Conservation (phyloP, 208 protist genomes). For the Acanthamoeba lenticulata region DNA sequence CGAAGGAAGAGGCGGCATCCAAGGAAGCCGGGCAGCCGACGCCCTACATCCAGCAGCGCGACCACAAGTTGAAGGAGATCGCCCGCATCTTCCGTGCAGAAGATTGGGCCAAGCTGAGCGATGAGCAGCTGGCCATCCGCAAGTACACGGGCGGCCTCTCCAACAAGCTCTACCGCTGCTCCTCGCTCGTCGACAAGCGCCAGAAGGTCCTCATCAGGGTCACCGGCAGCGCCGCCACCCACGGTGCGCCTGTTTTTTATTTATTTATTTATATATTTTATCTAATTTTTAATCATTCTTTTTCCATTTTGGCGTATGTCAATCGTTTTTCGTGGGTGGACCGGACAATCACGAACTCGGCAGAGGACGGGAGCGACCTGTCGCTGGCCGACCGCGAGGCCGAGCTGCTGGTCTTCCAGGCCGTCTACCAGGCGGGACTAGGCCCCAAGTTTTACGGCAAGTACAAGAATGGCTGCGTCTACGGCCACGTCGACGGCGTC, state of each 20-base stretch:
- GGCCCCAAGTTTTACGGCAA: conserved; percentile 32
- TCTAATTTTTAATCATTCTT: neutral
- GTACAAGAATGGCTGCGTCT: conserved; percentile 48
- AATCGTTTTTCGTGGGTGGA: no score
- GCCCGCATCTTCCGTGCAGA: conserved; percentile 3
- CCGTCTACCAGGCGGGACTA: neutral
- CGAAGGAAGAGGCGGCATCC: neutral
- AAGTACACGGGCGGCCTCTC: conserved; percentile 25
- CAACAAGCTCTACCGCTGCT: conserved; percentile 28
- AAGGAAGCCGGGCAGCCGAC: neutral
- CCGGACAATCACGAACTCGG: neutral
- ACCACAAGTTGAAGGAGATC: neutral
- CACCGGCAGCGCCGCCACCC: neutral
- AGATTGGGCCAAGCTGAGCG: neutral
- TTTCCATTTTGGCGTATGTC: neutral
- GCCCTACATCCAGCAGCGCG: neutral
- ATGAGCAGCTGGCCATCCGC: neutral
- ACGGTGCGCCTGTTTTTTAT: neutral
- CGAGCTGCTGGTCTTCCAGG: conserved; percentile 36
- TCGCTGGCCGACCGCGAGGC: neutral
- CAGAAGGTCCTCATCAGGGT: conserved; percentile 46
- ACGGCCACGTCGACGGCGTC: conserved; percentile 22
- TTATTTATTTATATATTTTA: neutral
- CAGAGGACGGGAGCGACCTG: neutral
- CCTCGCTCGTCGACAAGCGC: neutral